Base-by-base conservation (phyloP, 768 basidiomycete species). In the Paxillus ammoniavirescens region DNA sequence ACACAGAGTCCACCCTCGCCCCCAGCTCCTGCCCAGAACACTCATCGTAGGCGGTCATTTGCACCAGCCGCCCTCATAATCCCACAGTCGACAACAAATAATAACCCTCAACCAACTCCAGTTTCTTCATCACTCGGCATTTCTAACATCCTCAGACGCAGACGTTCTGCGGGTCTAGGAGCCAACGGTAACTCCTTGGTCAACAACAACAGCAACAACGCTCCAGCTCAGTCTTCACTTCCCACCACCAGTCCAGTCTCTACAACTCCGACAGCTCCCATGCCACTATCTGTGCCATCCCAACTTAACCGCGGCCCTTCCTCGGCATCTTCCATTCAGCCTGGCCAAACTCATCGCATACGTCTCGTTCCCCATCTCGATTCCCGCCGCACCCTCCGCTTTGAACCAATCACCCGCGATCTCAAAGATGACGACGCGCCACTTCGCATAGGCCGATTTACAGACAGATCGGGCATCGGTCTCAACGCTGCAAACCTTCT, bases 311-410 rank as follows among this genome's bases (percentile, higher is more conserved):
- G 58, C 42, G 51, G 61, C 45, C 47, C 42, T 15, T 60, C 65
- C 42, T 60, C 61, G 26, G 8, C 59, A 5, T 59, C 65, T 1
- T 42, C 61, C 0, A 17, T 6, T 59, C 61, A 28, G 2, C 65
- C 57, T n/a, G 50, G 50, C 21, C 69, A 72, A 8, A 58, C 77
- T 5, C 87, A 91, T 64, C 89, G 91, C 57, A 91, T 98, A 65
- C 88, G 94, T 15, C 86, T 99, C 49, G 96, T 98, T 9, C 96
- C 96, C 12, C 93, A 98, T 65, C 84, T 98, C 64, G 96, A 98
- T 70, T 85, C 87, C 18, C 82, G 89, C 14, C 86, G 93, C 49
- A 89, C 91, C 1, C 84, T 98, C 18, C 84, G 87, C 57, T 98
- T 98, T 74, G 95, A 98, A 49, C 87, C 95, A 58, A 92, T 98